phyloP scores from a whole-genome alignment of 2,329 filamentous ascomycete genomes.

The Uncinocarpus reesii region DNA sequence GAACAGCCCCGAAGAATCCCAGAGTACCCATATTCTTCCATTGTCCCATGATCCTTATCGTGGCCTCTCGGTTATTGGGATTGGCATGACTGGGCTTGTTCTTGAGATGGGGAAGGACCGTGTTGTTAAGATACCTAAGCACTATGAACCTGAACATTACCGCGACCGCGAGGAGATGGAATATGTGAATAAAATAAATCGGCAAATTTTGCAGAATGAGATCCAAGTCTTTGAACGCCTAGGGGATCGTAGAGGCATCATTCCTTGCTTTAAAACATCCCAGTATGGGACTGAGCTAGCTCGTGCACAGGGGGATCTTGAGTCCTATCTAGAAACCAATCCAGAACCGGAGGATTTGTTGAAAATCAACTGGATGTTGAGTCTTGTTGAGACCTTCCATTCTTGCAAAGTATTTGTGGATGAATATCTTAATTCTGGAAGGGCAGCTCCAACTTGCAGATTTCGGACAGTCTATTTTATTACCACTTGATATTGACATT shows the following conservation, averaged over 20 bases:
- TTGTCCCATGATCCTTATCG: conserved; percentile 15
- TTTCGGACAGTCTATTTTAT: conserved; percentile 14
- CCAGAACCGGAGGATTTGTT: conserved; percentile 15
- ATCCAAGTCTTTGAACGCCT: conserved; percentile 16
- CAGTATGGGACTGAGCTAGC: conserved; percentile 18
- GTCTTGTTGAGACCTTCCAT: conserved; percentile 16
- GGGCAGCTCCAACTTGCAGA: conserved; percentile 12
- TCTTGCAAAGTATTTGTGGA: conserved; percentile 16
- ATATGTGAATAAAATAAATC: conserved; percentile 18
- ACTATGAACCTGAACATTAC: conserved; percentile 8
- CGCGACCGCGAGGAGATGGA: conserved; percentile 7
- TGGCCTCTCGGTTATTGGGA: conserved; percentile 13
- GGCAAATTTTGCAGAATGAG: conserved; percentile 14
- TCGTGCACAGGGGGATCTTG: conserved; percentile 17
- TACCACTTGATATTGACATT: conserved; percentile 13
- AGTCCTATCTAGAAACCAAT: conserved; percentile 15
- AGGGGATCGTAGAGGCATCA: conserved; percentile 15
- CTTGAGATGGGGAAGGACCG: conserved; percentile 15
- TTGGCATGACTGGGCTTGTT: conserved; percentile 16
- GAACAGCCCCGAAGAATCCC: conserved; percentile 9
- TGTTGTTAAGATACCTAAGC: conserved; percentile 16
- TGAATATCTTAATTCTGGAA: conserved; percentile 16
- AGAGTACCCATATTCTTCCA: conserved; percentile 4
- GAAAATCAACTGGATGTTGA: conserved; percentile 16
- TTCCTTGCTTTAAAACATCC: conserved; percentile 16